Evolutionary conservation across 768 basidiomycete species (phyloP).

Genomic region (Gymnopilus junonius): DNA sequence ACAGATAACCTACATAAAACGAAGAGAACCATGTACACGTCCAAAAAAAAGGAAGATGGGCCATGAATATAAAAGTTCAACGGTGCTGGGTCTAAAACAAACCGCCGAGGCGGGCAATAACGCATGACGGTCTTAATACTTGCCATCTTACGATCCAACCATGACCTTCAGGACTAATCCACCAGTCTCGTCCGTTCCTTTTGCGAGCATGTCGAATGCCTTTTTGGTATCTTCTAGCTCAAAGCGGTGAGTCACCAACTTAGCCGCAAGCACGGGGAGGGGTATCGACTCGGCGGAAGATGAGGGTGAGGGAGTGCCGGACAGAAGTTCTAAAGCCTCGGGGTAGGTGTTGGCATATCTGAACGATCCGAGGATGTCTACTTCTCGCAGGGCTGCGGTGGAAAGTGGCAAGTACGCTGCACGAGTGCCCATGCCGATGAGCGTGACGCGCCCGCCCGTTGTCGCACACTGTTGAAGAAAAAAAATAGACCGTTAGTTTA

Average conservation of each 20-base stretch:
- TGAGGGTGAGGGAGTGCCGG: conserved; percentile 34
- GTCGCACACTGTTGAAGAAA: conserved; percentile 63
- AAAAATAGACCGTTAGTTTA: conserved; percentile 8
- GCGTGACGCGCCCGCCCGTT: conserved; percentile 88
- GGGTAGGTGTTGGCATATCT: conserved; percentile 91
- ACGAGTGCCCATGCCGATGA: conserved; percentile 94
- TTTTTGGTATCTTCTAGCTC: conserved; percentile 62
- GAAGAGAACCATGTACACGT: neutral
- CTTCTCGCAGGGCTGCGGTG: conserved; percentile 82
- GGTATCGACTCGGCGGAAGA: conserved; percentile 6
- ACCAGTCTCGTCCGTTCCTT: conserved; percentile 80
- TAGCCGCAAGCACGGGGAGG: conserved; percentile 28
- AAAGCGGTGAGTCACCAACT: conserved; percentile 83
- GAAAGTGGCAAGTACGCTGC: conserved; percentile 84
- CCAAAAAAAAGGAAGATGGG: neutral
- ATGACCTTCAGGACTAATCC: conserved; percentile 90
- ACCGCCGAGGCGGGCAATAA: neutral
- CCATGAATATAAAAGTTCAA: neutral
- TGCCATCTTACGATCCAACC: conserved; percentile 46
- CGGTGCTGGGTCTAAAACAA: neutral
- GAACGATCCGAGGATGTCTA: conserved; percentile 93
- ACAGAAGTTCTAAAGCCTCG: conserved; percentile 78
- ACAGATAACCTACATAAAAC: neutral
- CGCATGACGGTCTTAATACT: neutral
- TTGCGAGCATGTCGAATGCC: conserved; percentile 83